A percentile compares a stretch with the other conserved stretches of the same genome.
phyloP scores from a whole-genome alignment of 2,329 filamentous ascomycete genomes.

The Cladorrhinum sp. region DNA sequence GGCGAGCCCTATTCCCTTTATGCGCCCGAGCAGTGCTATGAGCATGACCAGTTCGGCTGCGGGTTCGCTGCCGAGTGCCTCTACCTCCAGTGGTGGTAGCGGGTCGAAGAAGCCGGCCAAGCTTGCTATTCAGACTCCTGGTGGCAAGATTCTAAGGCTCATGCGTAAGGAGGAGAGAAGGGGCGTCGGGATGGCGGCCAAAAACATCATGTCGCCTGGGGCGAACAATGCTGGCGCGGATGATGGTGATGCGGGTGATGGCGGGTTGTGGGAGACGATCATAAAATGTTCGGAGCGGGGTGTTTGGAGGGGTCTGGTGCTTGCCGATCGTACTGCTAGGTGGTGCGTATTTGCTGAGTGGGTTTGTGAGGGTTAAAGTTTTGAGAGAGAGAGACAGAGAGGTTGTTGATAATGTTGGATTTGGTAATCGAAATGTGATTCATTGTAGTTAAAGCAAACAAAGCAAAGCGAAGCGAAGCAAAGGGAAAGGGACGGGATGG shows the following conservation, averaged over 20 bases:
- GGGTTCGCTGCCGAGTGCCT: constrained; percentile 55
- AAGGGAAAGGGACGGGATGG: background rate
- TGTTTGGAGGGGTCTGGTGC: constrained; percentile 75
- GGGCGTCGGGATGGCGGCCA: constrained; percentile 42
- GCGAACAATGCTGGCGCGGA: constrained; percentile 32
- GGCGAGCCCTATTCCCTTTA: constrained; percentile 59
- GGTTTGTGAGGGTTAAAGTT: constrained; percentile 49
- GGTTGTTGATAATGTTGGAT: background rate
- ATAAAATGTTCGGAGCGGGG: constrained; percentile 85
- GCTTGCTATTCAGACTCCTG: constrained; percentile 88
- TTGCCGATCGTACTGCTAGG: constrained; percentile 77
- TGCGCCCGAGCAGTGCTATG: constrained; percentile 60
- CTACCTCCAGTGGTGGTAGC: constrained; percentile 45
- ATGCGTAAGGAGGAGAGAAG: constrained; percentile 75
- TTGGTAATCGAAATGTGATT: background rate
- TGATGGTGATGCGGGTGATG: constrained; percentile 63
- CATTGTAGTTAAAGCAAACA: no score
- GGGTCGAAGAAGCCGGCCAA: constrained; percentile 83
- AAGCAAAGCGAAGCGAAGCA: background rate
- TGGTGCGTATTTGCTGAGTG: constrained; percentile 95
- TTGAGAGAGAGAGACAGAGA: background rate
- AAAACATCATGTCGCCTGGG: constrained; percentile 19
- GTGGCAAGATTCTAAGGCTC: constrained; percentile 87
- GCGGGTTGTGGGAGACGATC: constrained; percentile 82
- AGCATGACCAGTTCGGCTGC: constrained; percentile 60